These are phyloP conservation scores for Fusarium falciforme DNA, from an alignment of 2,329 filamentous ascomycete species.

Conservation along the genomic window DNA sequence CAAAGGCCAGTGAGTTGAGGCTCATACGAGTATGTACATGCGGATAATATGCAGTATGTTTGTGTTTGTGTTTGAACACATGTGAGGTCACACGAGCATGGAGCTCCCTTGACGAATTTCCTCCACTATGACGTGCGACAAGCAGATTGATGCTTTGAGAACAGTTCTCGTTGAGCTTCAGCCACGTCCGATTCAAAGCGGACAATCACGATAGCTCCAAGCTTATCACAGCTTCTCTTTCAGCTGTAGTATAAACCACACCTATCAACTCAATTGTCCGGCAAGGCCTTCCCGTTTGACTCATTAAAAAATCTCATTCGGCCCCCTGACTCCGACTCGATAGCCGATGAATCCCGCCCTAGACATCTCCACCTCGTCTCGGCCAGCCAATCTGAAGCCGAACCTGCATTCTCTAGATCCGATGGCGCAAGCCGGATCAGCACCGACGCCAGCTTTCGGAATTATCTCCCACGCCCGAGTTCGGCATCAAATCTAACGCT, in stretches of 20 bases:
- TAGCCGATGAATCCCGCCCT: slow-evolving; percentile 4
- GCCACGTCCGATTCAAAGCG: not conserved
- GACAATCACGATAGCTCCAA: not conserved
- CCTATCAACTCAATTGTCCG: not conserved
- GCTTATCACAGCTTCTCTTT: not conserved
- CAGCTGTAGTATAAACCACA: not conserved
- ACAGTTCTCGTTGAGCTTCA: not conserved
- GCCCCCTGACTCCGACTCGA: slow-evolving; percentile 1
- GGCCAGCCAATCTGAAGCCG: slow-evolving; percentile 16
- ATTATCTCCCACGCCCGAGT: slow-evolving; percentile 28
- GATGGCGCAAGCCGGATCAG: not conserved
- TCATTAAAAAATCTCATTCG: not conserved
- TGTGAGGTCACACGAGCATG: not conserved
- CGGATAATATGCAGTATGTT: not conserved
- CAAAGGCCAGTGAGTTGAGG: not conserved
- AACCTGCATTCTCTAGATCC: not conserved
- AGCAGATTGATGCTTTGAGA: not conserved
- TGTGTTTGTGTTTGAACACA: not conserved
- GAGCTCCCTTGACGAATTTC: not conserved
- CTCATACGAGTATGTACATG: not conserved
- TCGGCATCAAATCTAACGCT: slow-evolving; percentile 22
- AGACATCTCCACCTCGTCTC: not conserved
- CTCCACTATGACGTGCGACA: not conserved
- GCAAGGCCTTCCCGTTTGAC: not conserved
- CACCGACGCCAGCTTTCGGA: slow-evolving; percentile 9